Conservation (phyloP, 2,329 filamentous ascomycete genomes). For the Colletotrichum falcatum region DNA sequence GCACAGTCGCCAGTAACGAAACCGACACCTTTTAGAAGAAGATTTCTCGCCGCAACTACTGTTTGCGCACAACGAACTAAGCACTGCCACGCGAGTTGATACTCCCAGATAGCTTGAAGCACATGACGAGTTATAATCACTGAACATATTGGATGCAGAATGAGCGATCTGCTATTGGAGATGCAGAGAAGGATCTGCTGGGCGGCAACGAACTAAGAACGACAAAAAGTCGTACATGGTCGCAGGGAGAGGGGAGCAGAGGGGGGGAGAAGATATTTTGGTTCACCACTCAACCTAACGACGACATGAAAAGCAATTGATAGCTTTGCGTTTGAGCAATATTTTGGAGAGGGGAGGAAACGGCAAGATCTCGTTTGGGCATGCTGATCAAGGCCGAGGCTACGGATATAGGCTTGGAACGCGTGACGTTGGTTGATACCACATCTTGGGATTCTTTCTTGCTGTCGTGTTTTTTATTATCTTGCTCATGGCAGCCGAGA, state of each 20-base stretch:
- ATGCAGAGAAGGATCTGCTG: constrained; percentile 24
- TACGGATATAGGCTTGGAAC: constrained; percentile 22
- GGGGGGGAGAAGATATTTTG: constrained; percentile 6
- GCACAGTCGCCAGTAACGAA: constrained; percentile 63
- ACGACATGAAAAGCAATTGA: constrained; percentile 41
- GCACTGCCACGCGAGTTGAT: constrained; percentile 25
- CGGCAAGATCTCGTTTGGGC: constrained; percentile 19
- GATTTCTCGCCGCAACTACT: constrained; percentile 13
- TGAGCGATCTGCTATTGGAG: constrained; percentile 29
- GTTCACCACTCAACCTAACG: constrained; percentile 40
- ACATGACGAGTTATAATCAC: constrained; percentile 37
- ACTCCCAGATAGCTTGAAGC: constrained; percentile 36
- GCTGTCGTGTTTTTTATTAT: constrained; percentile 22
- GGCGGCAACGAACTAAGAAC: constrained; percentile 24
- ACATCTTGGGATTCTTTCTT: constrained; percentile 35
- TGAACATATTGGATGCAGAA: constrained; percentile 38
- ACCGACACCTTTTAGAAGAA: constrained; percentile 65
- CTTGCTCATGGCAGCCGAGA: constrained; percentile 12
- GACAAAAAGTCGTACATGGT: not conserved
- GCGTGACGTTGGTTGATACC: constrained; percentile 39
- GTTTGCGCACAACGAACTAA: constrained; percentile 17
- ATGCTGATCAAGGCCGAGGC: constrained; percentile 19
- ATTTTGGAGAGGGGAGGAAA: constrained; percentile 20
- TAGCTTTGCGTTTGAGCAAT: constrained; percentile 41
- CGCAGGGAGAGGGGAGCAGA: constrained; percentile 2